A percentile compares a stretch with the other conserved stretches of the same genome.
These are phyloP conservation scores for Coemansia reversa DNA, from an alignment of 192 early-diverging fungal genomes.

Conservation along the genomic window DNA sequence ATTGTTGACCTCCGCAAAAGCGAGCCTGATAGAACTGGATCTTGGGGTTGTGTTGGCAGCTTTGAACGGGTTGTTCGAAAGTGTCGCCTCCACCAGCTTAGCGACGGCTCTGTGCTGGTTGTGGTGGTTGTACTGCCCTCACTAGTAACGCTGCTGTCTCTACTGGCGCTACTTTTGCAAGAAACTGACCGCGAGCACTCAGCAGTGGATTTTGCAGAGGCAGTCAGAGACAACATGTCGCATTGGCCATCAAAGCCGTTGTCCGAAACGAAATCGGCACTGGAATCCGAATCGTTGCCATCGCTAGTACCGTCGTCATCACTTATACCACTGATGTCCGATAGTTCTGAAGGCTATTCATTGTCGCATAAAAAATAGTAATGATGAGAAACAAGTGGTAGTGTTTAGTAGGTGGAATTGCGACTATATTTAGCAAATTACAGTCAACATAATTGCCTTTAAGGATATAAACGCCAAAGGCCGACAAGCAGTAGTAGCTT, in stretches of 20 bases:
- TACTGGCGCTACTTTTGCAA: conserved; percentile 33
- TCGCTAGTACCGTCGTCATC: conserved; percentile 12
- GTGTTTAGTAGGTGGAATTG: no score
- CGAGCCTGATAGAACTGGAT: not conserved
- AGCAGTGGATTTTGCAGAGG: conserved; percentile 32
- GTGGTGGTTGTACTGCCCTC: conserved; percentile 23
- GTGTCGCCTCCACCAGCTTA: conserved; percentile 43
- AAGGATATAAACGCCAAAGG: no score
- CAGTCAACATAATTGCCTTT: no score
- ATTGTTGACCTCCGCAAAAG: conserved; percentile 15
- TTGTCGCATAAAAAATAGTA: no score
- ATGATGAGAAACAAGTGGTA: no score
- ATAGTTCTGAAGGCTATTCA: no score
- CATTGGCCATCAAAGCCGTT: conserved; percentile 48
- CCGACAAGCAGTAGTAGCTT: no score
- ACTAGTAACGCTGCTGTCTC: conserved; percentile 30
- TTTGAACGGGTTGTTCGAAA: conserved; percentile 21
- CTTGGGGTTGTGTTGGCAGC: not conserved
- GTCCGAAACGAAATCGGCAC: conserved; percentile 19
- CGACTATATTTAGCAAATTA: no score
- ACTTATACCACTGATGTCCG: not conserved
- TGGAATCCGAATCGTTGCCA: conserved; percentile 20
- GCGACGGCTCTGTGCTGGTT: conserved; percentile 24
- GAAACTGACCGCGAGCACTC: conserved; percentile 47
- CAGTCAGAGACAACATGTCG: conserved; percentile 8